Conservation (phyloP, 75 land plant genomes). For the Picea sitchensis region DNA sequence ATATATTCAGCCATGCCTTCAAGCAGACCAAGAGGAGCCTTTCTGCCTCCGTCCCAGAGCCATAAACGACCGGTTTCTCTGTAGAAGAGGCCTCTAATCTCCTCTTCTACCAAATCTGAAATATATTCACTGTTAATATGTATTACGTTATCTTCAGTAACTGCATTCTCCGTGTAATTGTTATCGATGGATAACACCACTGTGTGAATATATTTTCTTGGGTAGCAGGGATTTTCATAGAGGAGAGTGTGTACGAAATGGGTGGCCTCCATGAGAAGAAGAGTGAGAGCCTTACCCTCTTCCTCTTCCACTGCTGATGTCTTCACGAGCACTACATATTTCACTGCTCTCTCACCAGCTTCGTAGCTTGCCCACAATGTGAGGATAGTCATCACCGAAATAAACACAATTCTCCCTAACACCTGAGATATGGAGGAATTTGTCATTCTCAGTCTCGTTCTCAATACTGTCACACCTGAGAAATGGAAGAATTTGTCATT, state of each 20-base stretch:
- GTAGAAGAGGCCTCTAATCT: not conserved
- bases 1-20: too few relatives aligned
- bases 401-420: not conserved
- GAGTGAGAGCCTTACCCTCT: not conserved
- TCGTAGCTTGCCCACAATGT: not conserved
- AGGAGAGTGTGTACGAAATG: not conserved
- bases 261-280: not conserved
- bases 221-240: not conserved
- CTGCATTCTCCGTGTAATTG: not conserved
- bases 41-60: not conserved
- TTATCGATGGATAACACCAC: not conserved
- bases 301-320: not conserved
- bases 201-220: not conserved
- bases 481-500: too few relatives aligned
- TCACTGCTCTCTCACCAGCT: not conserved
- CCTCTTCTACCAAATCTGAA: not conserved
- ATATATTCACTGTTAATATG: not conserved
- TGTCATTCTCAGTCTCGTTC: not conserved
- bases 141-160: not conserved
- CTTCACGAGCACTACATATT: not conserved
- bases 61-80: not conserved
- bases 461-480: too few relatives aligned
- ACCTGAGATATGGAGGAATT: not conserved
- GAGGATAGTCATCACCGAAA: not conserved
- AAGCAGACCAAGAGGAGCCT: not conserved